A percentile compares a stretch with the other conserved stretches of the same genome.
These are phyloP conservation scores for Colletotrichum salicis DNA, from an alignment of 2,329 filamentous ascomycete species.

Conservation along the genomic window DNA sequence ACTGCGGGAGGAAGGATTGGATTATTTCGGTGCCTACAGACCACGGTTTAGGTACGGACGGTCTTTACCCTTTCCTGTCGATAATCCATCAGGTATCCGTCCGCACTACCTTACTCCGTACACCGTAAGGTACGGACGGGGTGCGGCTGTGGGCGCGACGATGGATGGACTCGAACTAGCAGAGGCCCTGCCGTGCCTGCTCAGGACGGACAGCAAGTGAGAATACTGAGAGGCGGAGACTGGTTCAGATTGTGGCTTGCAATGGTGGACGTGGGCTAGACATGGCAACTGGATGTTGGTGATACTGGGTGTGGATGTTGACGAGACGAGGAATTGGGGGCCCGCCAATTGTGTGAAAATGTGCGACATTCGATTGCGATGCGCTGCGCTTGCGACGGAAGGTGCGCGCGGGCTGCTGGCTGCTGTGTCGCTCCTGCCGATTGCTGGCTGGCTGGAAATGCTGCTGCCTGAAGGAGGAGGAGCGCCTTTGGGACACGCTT, in stretches of 20 bases:
- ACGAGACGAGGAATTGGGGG: background rate
- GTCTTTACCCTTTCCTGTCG: conserved; percentile 19
- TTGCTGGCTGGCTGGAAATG: conserved; percentile 22
- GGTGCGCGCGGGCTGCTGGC: background rate
- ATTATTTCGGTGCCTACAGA: conserved; percentile 33
- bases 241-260: background rate
- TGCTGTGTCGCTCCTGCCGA: background rate
- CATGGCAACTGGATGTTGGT: too few species aligned
- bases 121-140: background rate
- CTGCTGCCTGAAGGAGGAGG: conserved; percentile 31
- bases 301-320: background rate
- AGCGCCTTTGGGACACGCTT: conserved; percentile 4
- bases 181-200: too few species aligned
- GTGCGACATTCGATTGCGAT: conserved; percentile 8
- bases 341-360: background rate
- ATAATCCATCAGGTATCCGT: conserved; percentile 1
- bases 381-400: background rate
- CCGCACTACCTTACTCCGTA: too few species aligned
- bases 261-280: too few species aligned
- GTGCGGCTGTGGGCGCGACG: too few species aligned
- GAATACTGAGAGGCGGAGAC: too few species aligned
- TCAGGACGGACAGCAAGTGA: too few species aligned
- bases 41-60: conserved; percentile 4
- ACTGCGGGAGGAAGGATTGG: conserved; percentile 19
- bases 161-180: background rate